phyloP scores from a whole-genome alignment of 2,329 filamentous ascomycete genomes.

The Mariannaea elegans region DNA sequence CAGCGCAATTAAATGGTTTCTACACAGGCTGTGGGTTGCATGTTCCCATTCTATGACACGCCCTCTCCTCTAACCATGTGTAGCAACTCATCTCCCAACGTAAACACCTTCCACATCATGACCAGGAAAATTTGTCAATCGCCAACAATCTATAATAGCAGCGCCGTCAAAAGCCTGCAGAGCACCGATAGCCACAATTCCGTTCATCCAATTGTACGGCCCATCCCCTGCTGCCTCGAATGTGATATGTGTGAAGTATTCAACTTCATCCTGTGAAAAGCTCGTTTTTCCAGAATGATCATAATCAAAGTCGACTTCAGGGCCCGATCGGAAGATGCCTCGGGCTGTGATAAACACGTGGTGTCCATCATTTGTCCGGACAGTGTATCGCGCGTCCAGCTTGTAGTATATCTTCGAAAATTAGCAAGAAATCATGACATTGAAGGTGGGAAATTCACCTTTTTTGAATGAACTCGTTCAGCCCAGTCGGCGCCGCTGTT shows the following conservation, averaged over 20 bases:
- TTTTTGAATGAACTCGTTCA: slow-evolving; percentile 3
- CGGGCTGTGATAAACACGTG: slow-evolving; percentile 8
- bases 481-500: slow-evolving; percentile 17
- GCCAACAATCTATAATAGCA: slow-evolving; percentile 13
- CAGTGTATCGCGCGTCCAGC: slow-evolving; percentile 7
- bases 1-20: too few relatives aligned
- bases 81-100: slow-evolving; percentile 12
- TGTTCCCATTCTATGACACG: too few relatives aligned
- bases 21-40: too few relatives aligned
- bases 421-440: background rate
- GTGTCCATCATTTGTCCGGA: slow-evolving; percentile 5
- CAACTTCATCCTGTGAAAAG: slow-evolving; percentile 11
- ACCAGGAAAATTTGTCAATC: slow-evolving; percentile 11
- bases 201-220: slow-evolving; percentile 20
- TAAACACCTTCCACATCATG: slow-evolving; percentile 1
- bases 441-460: background rate
- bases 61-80: too few relatives aligned
- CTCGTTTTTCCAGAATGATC: background rate
- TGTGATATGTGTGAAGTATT: slow-evolving; percentile 14
- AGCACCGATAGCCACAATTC: slow-evolving; percentile 12
- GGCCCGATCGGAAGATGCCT: slow-evolving; percentile 5
- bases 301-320: background rate
- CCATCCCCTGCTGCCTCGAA: slow-evolving; percentile 11
- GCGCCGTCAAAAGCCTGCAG: slow-evolving; percentile 1
- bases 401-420: slow-evolving; percentile 9